These are phyloP conservation scores for Lotus japonicus DNA, from an alignment of 306 rosid genomes.

Conservation along the genomic window DNA sequence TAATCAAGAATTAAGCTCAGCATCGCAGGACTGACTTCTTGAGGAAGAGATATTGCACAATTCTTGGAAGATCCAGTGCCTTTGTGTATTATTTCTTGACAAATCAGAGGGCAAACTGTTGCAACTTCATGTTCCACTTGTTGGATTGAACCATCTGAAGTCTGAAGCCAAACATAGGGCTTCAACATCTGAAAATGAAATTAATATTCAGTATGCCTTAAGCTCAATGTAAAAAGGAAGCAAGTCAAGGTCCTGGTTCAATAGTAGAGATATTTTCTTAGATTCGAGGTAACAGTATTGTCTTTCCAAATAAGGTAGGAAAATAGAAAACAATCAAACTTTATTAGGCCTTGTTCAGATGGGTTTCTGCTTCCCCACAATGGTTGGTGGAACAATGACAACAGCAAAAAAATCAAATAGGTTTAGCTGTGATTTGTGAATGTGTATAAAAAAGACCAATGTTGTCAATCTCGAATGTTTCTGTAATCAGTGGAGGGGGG, in stretches of 20 bases:
- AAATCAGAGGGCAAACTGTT: constrained; percentile 81
- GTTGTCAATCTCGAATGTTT: no score
- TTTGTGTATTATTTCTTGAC: constrained; percentile 65
- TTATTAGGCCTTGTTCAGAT: neutral
- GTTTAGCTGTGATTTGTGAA: neutral
- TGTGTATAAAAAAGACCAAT: no score
- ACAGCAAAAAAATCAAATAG: neutral
- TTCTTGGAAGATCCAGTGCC: constrained; percentile 92
- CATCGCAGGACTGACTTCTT: constrained; percentile 66
- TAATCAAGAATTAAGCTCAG: constrained; percentile 86
- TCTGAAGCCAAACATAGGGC: constrained; percentile 91
- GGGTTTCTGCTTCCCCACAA: neutral
- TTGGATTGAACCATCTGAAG: constrained; percentile 86
- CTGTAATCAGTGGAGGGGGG: no score
- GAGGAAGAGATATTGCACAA: constrained; percentile 86
- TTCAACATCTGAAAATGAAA: constrained; percentile 55
- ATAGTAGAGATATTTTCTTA: neutral
- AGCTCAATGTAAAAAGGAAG: constrained; percentile 17
- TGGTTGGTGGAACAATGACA: neutral
- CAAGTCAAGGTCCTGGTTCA: neutral
- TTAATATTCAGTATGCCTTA: neutral
- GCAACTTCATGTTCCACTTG: constrained; percentile 96
- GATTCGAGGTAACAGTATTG: neutral
- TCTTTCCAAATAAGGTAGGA: neutral
- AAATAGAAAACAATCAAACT: neutral